Evolutionary conservation across 768 basidiomycete genomes (phyloP).

Genomic region (Boletales sp.): DNA sequence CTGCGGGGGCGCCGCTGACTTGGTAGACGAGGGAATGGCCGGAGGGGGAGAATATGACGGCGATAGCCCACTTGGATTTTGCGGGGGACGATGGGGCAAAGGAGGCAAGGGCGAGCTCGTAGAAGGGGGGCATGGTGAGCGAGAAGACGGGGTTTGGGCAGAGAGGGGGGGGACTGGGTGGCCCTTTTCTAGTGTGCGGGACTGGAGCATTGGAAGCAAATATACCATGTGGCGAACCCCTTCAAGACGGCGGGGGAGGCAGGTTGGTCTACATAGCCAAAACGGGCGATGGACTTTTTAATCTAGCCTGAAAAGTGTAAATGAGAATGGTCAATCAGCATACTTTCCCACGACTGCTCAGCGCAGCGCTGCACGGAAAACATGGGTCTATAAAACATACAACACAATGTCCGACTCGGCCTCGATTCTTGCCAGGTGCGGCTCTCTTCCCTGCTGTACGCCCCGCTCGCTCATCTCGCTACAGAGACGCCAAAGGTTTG

Average conservation of each 20-base stretch:
- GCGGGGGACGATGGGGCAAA: slow-evolving; percentile 21
- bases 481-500: slow-evolving; percentile 75
- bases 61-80: slow-evolving; percentile 25
- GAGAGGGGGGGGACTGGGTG: not conserved
- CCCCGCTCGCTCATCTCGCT: slow-evolving; percentile 9
- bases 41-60: slow-evolving; percentile 26
- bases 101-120: slow-evolving; percentile 29
- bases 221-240: slow-evolving; percentile 17
- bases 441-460: not conserved
- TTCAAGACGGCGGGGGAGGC: slow-evolving; percentile 9
- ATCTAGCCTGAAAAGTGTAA: slow-evolving; percentile 34
- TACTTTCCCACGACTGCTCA: slow-evolving; percentile 23
- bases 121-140: slow-evolving; percentile 30
- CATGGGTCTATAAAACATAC: slow-evolving; percentile 20
- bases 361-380: slow-evolving; percentile 4
- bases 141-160: not conserved
- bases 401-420: slow-evolving; percentile 40
- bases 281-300: slow-evolving; percentile 3
- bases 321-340: not conserved
- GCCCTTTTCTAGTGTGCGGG: slow-evolving; percentile 20
- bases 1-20: slow-evolving; percentile 23
- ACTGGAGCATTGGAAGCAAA: not conserved
- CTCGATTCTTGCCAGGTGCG: slow-evolving; percentile 35
- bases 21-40: slow-evolving; percentile 31
- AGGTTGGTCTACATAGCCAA: no score